phyloP scores from a whole-genome alignment of 352 stramenopile species.

The Phytophthora meadii region DNA sequence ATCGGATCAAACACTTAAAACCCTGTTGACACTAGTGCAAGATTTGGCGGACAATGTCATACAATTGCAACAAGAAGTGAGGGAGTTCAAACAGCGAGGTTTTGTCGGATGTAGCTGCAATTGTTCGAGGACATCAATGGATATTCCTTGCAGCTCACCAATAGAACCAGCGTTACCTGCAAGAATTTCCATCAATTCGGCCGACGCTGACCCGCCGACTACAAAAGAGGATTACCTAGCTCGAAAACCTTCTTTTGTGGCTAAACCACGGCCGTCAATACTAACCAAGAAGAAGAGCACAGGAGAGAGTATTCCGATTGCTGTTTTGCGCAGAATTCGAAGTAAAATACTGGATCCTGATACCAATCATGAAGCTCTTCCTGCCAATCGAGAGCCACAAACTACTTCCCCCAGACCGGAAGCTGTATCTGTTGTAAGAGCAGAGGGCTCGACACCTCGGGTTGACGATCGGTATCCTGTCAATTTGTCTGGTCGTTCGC shows the following conservation, averaged over 20 bases:
- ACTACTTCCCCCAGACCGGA: background rate
- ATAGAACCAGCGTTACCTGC: no score
- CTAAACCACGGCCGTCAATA: no score
- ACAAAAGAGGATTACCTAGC: no score
- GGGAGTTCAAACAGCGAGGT: constrained; percentile 1
- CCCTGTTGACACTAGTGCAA: background rate
- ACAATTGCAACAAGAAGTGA: constrained; percentile 11
- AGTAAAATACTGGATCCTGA: background rate
- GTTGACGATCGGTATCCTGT: background rate
- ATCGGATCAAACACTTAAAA: no score
- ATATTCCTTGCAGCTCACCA: no score
- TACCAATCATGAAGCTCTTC: background rate
- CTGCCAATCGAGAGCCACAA: background rate
- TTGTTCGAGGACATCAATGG: no score
- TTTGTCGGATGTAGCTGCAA: no score
- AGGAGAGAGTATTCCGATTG: constrained; percentile 18
- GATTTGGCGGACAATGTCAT: constrained; percentile 2
- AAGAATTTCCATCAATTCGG: no score
- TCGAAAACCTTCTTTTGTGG: no score
- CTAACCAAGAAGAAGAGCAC: no score
- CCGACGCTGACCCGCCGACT: no score
- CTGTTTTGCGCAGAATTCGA: constrained; percentile 24
- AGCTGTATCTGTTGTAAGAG: background rate
- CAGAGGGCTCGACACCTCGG: no score
- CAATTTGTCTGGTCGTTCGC: constrained; percentile 12